Evolutionary conservation across 2,329 filamentous ascomycete species (phyloP).

Genomic region (Penicillium nordicum): DNA sequence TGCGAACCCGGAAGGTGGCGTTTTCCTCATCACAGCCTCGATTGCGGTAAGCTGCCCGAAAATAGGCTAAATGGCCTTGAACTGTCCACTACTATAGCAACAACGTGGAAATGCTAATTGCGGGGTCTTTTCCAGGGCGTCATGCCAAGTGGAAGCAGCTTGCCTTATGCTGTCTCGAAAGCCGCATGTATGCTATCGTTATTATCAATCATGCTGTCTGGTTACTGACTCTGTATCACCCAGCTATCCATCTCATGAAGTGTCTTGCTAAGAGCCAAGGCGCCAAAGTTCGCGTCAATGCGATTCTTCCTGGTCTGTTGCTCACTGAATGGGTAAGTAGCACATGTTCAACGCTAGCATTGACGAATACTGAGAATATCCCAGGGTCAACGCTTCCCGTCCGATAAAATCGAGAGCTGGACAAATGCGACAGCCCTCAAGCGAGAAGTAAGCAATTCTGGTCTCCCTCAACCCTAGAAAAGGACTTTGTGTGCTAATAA

Average conservation of each 20-base stretch:
- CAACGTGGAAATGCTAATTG: neutral
- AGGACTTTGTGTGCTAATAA: neutral
- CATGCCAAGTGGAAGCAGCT: conserved; percentile 52
- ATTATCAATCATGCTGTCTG: neutral
- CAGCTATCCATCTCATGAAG: conserved; percentile 63
- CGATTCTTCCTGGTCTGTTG: conserved; percentile 61
- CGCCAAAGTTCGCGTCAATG: conserved; percentile 61
- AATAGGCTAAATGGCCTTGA: conserved; percentile 15
- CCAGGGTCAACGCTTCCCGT: conserved; percentile 55
- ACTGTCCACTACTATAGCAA: neutral
- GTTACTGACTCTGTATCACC: conserved; percentile 1
- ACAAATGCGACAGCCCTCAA: conserved; percentile 60
- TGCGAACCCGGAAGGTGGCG: conserved; percentile 60
- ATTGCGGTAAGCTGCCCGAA: conserved; percentile 48
- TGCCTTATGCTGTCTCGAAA: conserved; percentile 76
- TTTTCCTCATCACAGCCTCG: conserved; percentile 61
- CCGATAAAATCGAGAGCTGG: conserved; percentile 54
- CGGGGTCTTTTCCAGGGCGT: conserved; percentile 40
- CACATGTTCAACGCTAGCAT: neutral
- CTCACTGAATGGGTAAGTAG: conserved; percentile 63
- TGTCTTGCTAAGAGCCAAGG: conserved; percentile 62
- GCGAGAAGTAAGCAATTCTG: conserved; percentile 46
- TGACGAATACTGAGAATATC: conserved; percentile 3
- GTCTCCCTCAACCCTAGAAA: neutral
- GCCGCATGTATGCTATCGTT: conserved; percentile 55